phyloP scores from a whole-genome alignment of 108 stramenopile species.

The Pseudonitzschia multistriata region DNA sequence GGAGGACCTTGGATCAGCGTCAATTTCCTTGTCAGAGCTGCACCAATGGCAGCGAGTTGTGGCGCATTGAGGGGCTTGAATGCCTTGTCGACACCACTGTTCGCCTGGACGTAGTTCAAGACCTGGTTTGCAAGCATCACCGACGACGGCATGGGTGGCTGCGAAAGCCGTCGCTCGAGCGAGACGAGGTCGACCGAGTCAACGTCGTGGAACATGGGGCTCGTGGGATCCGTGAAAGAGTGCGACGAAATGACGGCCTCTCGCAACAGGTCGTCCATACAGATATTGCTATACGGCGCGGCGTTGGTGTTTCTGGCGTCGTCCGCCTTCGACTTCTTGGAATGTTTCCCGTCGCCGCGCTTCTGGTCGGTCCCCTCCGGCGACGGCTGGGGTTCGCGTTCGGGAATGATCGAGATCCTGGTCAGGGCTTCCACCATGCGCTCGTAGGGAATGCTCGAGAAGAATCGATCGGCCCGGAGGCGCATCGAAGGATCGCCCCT shows the following conservation, averaged over 20 bases:
- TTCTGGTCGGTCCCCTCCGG: constrained; percentile 1
- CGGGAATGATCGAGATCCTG: constrained; percentile 58
- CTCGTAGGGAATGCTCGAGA: constrained; percentile 79
- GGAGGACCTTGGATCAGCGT: constrained; percentile 86
- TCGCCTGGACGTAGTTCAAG: constrained; percentile 60
- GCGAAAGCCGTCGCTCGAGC: constrained; percentile 53
- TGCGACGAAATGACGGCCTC: constrained; percentile 72
- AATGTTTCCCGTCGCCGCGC: constrained; percentile 1
- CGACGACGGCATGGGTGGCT: constrained; percentile 70
- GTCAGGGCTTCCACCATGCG: constrained; percentile 81
- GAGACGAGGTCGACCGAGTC: constrained; percentile 51
- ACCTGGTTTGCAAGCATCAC: constrained; percentile 58
- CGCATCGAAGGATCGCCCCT: constrained; percentile 59
- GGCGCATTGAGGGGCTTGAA: constrained; percentile 75
- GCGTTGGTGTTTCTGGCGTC: background rate
- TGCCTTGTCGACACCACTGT: constrained; percentile 36
- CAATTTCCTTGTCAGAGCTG: constrained; percentile 75
- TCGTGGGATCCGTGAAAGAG: constrained; percentile 51
- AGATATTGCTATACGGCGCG: constrained; percentile 43
- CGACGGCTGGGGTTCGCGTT: constrained; percentile 28
- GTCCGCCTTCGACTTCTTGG: constrained; percentile 10
- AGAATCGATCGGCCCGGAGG: constrained; percentile 76
- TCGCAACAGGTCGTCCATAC: constrained; percentile 73
- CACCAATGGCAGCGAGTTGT: constrained; percentile 73
- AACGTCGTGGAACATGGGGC: constrained; percentile 40